Conservation (phyloP, 2,329 filamentous ascomycete species). For the Curvularia spicifera region DNA sequence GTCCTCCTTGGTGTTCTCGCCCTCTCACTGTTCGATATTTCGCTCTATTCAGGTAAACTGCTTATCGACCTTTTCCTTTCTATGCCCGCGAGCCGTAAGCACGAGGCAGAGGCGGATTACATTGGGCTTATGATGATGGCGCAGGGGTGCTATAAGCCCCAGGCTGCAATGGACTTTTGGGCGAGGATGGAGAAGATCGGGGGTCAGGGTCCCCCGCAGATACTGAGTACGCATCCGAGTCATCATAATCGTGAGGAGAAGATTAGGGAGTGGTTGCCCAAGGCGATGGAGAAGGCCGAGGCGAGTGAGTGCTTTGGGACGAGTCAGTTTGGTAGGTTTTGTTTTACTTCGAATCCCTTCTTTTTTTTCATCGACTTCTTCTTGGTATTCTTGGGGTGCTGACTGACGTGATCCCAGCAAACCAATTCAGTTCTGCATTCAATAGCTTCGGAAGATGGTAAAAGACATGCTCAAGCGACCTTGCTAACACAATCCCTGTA, state of each 20-base stretch:
- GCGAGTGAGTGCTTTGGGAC: slow-evolving; percentile 38
- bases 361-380: neutral
- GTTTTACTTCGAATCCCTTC: neutral
- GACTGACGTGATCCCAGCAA: slow-evolving; percentile 7
- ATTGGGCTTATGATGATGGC: slow-evolving; percentile 85
- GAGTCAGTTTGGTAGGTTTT: slow-evolving; percentile 27
- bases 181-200: slow-evolving; percentile 65
- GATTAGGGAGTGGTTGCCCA: slow-evolving; percentile 64
- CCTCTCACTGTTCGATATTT: slow-evolving; percentile 51
- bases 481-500: neutral
- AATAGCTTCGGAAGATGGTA: slow-evolving; percentile 21
- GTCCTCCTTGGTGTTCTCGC: slow-evolving; percentile 49
- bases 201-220: slow-evolving; percentile 66
- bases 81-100: slow-evolving; percentile 71
- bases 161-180: slow-evolving; percentile 69
- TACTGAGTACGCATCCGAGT: slow-evolving; percentile 78
- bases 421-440: slow-evolving; percentile 22
- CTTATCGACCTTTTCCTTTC: slow-evolving; percentile 69
- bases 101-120: slow-evolving; percentile 80
- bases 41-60: slow-evolving; percentile 48
- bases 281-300: slow-evolving; percentile 50
- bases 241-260: slow-evolving; percentile 69
- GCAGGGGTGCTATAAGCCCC: slow-evolving; percentile 76
- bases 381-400: neutral
- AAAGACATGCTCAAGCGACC: neutral